These are phyloP conservation scores for Maudiozyma pseudohumilis DNA, from an alignment of 805 yeast genomes.

Conservation along the genomic window DNA sequence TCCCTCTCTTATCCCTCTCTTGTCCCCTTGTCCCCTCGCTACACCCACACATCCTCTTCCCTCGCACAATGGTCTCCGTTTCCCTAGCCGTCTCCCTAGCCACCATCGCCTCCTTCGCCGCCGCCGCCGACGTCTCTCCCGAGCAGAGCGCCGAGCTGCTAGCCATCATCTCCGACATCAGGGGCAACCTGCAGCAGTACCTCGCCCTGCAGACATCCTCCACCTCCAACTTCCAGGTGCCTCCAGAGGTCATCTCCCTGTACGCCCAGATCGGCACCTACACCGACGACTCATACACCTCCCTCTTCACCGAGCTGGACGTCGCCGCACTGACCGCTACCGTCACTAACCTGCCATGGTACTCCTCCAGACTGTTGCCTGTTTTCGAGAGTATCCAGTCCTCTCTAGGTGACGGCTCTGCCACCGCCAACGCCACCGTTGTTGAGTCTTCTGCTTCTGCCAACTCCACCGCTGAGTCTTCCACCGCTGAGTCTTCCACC, in stretches of 20 bases:
- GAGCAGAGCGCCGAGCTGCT: conserved; percentile 8
- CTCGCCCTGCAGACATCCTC: conserved; percentile 6
- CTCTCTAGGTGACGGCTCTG: background rate
- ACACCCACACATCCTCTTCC: background rate
- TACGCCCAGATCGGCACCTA: conserved; percentile 25
- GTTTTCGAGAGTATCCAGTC: conserved; percentile 5
- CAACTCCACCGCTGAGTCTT: conserved; percentile 1
- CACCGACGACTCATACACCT: conserved; percentile 29
- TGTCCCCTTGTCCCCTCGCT: background rate
- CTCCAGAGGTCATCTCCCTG: conserved; percentile 22
- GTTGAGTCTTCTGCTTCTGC: conserved; percentile 2
- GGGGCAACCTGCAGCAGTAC: conserved; percentile 9
- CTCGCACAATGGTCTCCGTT: conserved; percentile 1
- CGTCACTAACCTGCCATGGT: conserved; percentile 29
- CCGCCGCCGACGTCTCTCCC: conserved; percentile 5
- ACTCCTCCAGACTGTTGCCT: conserved; percentile 19
- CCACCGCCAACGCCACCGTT: conserved; percentile 3
- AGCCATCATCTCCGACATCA: conserved; percentile 12
- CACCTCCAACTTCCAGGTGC: conserved; percentile 15
- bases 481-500: conserved; percentile 1
- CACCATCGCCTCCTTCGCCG: conserved; percentile 6
- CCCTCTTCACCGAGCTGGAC: conserved; percentile 23
- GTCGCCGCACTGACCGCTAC: conserved; percentile 18
- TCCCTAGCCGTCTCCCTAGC: conserved; percentile 6
- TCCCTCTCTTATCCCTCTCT: background rate